Conservation (phyloP, 2,329 filamentous ascomycete genomes). For the Annulohypoxylon truncatum region DNA sequence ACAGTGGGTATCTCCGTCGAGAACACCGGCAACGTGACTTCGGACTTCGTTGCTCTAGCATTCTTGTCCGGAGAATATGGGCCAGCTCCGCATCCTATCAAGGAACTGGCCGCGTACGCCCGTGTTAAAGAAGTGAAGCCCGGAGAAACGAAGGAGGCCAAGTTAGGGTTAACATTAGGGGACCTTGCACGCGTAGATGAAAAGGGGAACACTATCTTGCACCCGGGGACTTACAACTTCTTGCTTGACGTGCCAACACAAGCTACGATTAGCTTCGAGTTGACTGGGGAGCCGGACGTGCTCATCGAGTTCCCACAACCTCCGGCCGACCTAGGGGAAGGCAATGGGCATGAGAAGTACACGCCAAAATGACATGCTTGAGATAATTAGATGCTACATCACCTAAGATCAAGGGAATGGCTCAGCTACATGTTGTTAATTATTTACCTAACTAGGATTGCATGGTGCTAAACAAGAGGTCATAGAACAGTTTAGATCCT, state of each 20-base stretch:
- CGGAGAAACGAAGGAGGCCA: conserved; percentile 43
- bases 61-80: conserved; percentile 56
- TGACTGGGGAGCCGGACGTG: conserved; percentile 53
- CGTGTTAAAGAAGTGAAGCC: conserved; percentile 51
- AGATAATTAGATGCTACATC: too few species aligned
- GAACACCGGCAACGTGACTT: conserved; percentile 55
- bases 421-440: too few species aligned
- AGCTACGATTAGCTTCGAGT: conserved; percentile 53
- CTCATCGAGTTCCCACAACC: conserved; percentile 52
- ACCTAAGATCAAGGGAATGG: too few species aligned
- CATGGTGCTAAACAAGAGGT: too few species aligned
- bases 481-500: too few species aligned
- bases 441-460: too few species aligned
- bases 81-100: conserved; percentile 59
- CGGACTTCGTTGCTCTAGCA: conserved; percentile 59
- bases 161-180: conserved; percentile 56
- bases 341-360: conserved; percentile 44
- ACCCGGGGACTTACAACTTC: conserved; percentile 59
- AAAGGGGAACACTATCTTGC: conserved; percentile 59
- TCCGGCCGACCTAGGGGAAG: conserved; percentile 42
- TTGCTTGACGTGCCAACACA: conserved; percentile 54
- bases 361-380: conserved; percentile 18
- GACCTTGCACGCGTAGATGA: conserved; percentile 58
- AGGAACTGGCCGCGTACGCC: conserved; percentile 58
- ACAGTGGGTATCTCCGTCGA: conserved; percentile 53